A percentile compares a stretch with the other conserved stretches of the same genome.
Evolutionary conservation across 106 monocot species (phyloP).

Genomic region (Gastrodia elata): DNA sequence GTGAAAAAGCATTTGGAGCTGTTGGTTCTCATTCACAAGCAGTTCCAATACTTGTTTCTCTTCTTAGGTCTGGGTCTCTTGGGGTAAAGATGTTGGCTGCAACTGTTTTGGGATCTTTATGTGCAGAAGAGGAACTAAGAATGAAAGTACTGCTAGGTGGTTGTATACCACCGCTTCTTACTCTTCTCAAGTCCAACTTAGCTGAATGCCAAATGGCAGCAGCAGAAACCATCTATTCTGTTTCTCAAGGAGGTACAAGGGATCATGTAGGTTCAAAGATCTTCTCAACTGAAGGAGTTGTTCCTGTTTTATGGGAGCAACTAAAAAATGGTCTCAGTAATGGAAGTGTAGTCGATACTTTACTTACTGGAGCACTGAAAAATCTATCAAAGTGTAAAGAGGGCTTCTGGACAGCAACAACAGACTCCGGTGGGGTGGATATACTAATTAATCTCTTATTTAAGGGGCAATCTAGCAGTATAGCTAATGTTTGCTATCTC

Average conservation of each 20-base stretch:
- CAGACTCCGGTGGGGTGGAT: constrained; percentile 65
- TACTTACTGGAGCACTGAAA: constrained; percentile 73
- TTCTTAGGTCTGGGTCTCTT: constrained; percentile 82
- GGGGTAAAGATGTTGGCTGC: constrained; percentile 71
- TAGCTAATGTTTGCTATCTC: constrained; percentile 89
- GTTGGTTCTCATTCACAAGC: constrained; percentile 98
- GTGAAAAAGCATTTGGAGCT: constrained; percentile 82
- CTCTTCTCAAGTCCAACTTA: constrained; percentile 78
- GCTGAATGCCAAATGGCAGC: constrained; percentile 69
- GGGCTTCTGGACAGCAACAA: constrained; percentile 74
- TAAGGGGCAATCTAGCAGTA: constrained; percentile 45
- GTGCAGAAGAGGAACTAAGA: constrained; percentile 88
- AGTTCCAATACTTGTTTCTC: constrained; percentile 89
- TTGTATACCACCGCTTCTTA: constrained; percentile 87
- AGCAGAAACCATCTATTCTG: constrained; percentile 88
- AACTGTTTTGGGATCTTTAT: constrained; percentile 73
- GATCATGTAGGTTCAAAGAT: constrained; percentile 99
- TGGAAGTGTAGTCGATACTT: constrained; percentile 57
- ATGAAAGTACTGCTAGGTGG: constrained; percentile 96
- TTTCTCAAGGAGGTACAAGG: constrained; percentile 82
- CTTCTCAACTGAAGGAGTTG: constrained; percentile 95
- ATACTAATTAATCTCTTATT: constrained; percentile 76
- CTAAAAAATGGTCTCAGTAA: constrained; percentile 52
- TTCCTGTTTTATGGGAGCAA: constrained; percentile 82
- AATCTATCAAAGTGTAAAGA: constrained; percentile 74